Evolutionary conservation across 768 basidiomycete species (phyloP).

Genomic region (Xerocomellus dryophilus): DNA sequence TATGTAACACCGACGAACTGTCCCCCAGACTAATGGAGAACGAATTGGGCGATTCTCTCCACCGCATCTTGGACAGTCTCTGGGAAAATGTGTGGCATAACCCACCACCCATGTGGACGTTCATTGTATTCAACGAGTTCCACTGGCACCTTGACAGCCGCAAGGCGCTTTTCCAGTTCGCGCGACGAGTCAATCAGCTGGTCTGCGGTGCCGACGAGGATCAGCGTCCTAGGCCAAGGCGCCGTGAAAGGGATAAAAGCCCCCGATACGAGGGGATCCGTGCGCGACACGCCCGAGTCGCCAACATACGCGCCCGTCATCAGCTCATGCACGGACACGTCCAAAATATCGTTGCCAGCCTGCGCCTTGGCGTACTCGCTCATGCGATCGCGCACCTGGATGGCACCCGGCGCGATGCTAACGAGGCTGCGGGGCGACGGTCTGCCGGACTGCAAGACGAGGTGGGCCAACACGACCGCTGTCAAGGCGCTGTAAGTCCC

Average conservation of each 20-base stretch:
- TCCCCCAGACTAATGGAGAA: neutral
- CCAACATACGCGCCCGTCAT: slow-evolving; percentile 9
- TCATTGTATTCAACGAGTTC: slow-evolving; percentile 26
- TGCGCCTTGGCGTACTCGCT: slow-evolving; percentile 2
- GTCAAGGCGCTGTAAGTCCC: neutral
- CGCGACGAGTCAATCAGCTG: slow-evolving; percentile 6
- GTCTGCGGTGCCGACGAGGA: slow-evolving; percentile 22
- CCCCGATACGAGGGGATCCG: slow-evolving; percentile 22
- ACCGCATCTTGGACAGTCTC: slow-evolving; percentile 11
- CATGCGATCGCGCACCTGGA: neutral
- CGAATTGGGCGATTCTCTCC: slow-evolving; percentile 11
- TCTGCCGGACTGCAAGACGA: slow-evolving; percentile 49
- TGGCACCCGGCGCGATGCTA: slow-evolving; percentile 46
- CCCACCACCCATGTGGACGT: slow-evolving; percentile 26
- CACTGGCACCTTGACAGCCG: neutral
- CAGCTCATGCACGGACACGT: fast-evolving
- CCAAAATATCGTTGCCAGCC: neutral
- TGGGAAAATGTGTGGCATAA: slow-evolving; percentile 12
- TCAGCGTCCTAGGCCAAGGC: slow-evolving; percentile 24
- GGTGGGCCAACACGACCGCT: slow-evolving; percentile 6
- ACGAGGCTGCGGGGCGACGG: slow-evolving; percentile 53
- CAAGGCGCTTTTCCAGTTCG: slow-evolving; percentile 8
- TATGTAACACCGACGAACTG: neutral
- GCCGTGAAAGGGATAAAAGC: slow-evolving; percentile 9
- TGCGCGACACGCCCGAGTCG: slow-evolving; percentile 1